phyloP scores from a whole-genome alignment of 202 grass and related monocot genomes.

The Carex sylvatica region DNA sequence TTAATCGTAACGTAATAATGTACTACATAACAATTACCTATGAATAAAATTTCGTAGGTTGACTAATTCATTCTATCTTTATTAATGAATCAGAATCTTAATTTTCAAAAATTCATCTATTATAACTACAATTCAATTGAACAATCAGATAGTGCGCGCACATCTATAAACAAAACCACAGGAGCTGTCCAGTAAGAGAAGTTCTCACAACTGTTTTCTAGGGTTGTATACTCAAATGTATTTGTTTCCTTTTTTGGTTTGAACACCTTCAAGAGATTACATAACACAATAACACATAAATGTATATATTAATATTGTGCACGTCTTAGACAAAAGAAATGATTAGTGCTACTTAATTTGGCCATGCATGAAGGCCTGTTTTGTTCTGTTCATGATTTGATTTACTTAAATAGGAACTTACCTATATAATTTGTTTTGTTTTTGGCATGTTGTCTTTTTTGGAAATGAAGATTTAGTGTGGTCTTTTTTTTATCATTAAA shows the following conservation, averaged over 20 bases:
- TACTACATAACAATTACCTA: neutral
- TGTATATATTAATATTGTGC: neutral
- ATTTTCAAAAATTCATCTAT: neutral
- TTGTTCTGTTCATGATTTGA: slow-evolving; percentile 21
- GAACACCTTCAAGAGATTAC: neutral
- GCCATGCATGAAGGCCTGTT: slow-evolving; percentile 10
- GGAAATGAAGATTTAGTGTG: neutral
- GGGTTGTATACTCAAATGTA: neutral
- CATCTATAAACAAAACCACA: too few species aligned
- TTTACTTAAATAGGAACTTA: slow-evolving; percentile 6
- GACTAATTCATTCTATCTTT: neutral
- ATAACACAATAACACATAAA: neutral
- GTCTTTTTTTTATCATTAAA: neutral
- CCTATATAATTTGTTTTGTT: neutral
- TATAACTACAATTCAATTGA: neutral
- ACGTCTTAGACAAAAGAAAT: neutral
- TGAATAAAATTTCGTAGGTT: neutral
- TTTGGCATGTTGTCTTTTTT: slow-evolving; percentile 1
- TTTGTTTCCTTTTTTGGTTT: neutral
- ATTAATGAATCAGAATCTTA: neutral
- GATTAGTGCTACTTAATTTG: slow-evolving; percentile 15
- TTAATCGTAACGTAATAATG: neutral
- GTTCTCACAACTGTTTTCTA: neutral
- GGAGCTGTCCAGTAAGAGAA: too few species aligned
- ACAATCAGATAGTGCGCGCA: neutral